phyloP scores from a whole-genome alignment of 495 filamentous ascomycete species.

The Alectoria sarmentosa region DNA sequence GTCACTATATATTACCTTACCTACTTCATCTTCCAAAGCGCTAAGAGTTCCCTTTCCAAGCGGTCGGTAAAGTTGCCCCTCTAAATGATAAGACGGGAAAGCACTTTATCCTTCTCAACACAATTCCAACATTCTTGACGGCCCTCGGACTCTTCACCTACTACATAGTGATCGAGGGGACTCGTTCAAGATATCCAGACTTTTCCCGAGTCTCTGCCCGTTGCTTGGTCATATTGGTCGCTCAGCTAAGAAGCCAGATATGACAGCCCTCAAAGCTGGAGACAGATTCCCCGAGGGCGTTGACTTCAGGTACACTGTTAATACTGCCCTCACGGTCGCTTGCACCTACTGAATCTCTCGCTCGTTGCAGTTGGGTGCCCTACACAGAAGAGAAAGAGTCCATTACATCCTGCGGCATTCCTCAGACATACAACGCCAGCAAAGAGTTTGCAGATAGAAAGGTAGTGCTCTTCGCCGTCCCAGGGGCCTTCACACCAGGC shows the following conservation, averaged over 20 bases:
- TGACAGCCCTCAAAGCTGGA: slow-evolving; percentile 70
- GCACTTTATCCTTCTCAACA: not conserved
- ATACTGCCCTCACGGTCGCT: slow-evolving; percentile 4
- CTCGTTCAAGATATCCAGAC: not conserved
- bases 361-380: slow-evolving; percentile 55
- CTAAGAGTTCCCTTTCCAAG: not conserved
- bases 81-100: not conserved
- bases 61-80: not conserved
- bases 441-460: slow-evolving; percentile 85
- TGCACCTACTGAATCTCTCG: not conserved
- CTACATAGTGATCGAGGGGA: not conserved
- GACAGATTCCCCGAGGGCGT: slow-evolving; percentile 78
- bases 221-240: not conserved
- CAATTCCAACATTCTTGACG: not conserved
- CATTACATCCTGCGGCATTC: slow-evolving; percentile 70
- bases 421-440: slow-evolving; percentile 73
- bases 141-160: not conserved
- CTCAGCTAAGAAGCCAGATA: not conserved
- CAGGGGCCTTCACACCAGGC: slow-evolving; percentile 88
- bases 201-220: not conserved
- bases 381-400: slow-evolving; percentile 55
- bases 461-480: slow-evolving; percentile 78
- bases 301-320: slow-evolving; percentile 55
- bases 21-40: no score
- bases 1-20: not conserved